Evolutionary conservation across 2,329 filamentous ascomycete genomes (phyloP).

Genomic region (Xylariaceae sp.): DNA sequence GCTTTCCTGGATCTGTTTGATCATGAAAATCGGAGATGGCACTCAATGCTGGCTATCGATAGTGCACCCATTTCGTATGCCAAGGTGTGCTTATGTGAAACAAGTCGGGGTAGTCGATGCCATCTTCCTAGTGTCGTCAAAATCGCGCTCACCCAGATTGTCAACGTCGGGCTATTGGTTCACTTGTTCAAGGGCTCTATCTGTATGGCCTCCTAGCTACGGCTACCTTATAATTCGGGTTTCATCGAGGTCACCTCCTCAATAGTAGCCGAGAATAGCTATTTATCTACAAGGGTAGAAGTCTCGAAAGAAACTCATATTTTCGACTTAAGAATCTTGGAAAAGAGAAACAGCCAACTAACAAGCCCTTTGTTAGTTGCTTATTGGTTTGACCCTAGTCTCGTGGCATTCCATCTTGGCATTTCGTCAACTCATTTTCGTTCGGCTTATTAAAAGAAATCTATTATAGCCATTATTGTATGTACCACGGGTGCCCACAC

Average conservation of each 20-base stretch:
- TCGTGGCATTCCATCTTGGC: neutral
- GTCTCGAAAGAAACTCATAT: neutral
- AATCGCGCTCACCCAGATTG: neutral
- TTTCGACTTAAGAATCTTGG: neutral
- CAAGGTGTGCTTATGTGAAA: neutral
- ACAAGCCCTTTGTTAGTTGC: neutral
- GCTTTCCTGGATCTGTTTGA: conserved; percentile 6
- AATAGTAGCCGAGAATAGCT: neutral
- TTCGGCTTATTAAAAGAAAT: conserved; percentile 16
- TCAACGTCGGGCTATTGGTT: neutral
- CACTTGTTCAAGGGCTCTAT: neutral
- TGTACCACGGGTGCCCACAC: neutral
- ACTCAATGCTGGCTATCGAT: conserved; percentile 1
- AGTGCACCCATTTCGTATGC: conserved; percentile 8
- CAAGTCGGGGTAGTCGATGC: neutral
- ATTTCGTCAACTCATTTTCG: conserved; percentile 10
- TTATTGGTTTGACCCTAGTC: no score
- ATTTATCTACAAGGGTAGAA: neutral
- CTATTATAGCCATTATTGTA: neutral
- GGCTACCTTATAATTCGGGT: neutral
- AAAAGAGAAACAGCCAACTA: neutral
- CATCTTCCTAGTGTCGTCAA: neutral
- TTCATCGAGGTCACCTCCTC: no score
- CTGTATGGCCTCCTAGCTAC: neutral
- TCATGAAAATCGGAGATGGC: neutral